phyloP scores from a whole-genome alignment of 495 filamentous ascomycete species.

The Daldinia concentrica region DNA sequence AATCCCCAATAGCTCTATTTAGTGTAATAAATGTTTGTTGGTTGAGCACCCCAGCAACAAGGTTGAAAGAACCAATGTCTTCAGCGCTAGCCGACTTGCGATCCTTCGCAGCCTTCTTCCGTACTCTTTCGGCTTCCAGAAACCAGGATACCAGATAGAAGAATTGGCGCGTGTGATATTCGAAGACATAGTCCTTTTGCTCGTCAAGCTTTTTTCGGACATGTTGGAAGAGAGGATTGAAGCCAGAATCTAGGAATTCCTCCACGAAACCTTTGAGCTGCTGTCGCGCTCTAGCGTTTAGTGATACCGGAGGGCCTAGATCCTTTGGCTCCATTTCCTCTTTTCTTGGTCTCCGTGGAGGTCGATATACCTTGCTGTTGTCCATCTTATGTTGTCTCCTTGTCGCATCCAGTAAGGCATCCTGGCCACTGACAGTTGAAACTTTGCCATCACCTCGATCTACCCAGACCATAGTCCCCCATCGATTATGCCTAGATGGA shows the following conservation, averaged over 20 bases:
- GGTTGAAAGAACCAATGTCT: slow-evolving; percentile 80
- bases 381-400: slow-evolving; percentile 88
- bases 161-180: slow-evolving; percentile 79
- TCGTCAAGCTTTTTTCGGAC: slow-evolving; percentile 89
- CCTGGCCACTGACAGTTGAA: slow-evolving; percentile 88
- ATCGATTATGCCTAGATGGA: slow-evolving; percentile 90
- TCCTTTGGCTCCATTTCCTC: slow-evolving; percentile 74
- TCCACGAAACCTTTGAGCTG: slow-evolving; percentile 85
- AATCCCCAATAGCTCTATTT: slow-evolving; percentile 81
- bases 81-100: slow-evolving; percentile 54
- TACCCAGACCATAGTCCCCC: slow-evolving; percentile 98
- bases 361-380: slow-evolving; percentile 87
- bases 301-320: slow-evolving; percentile 74
- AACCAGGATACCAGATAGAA: slow-evolving; percentile 97
- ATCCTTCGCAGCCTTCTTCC: slow-evolving; percentile 66
- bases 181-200: slow-evolving; percentile 83
- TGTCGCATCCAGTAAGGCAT: slow-evolving; percentile 77
- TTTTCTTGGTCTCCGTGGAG: slow-evolving; percentile 70
- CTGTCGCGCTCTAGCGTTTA: slow-evolving; percentile 73
- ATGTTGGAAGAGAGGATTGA: slow-evolving; percentile 91
- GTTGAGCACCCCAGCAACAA: slow-evolving; percentile 88
- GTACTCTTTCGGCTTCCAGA: slow-evolving; percentile 83
- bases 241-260: slow-evolving; percentile 93
- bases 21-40: slow-evolving; percentile 92
- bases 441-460: slow-evolving; percentile 84